Conservation (phyloP, 371 early-diverging fungal genomes). For the Coemansia linderi region DNA sequence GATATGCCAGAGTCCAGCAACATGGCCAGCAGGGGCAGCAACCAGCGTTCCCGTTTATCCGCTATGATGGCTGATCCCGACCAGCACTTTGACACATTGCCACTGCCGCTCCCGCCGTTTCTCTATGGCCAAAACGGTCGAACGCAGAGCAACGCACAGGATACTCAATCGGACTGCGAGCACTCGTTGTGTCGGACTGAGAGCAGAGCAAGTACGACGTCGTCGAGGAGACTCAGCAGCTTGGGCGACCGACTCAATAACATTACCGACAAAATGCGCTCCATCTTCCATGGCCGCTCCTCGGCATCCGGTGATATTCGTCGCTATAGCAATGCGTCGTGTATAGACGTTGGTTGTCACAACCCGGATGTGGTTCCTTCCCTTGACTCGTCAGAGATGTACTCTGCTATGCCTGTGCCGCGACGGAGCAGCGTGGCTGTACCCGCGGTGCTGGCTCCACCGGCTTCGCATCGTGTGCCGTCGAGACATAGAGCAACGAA, state of each 20-base stretch:
- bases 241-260: constrained; percentile 20
- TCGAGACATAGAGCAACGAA: constrained; percentile 6
- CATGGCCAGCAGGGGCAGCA: neutral
- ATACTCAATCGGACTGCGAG: constrained; percentile 8
- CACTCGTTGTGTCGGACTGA: neutral
- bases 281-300: constrained; percentile 28
- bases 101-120: neutral
- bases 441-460: neutral
- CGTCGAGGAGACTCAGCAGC: constrained; percentile 9
- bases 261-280: constrained; percentile 33
- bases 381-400: neutral
- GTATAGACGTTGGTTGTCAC: neutral
- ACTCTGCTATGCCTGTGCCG: neutral
- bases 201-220: neutral
- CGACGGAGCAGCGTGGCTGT: neutral
- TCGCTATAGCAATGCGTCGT: neutral
- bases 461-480: neutral
- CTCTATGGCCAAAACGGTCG: constrained; percentile 3
- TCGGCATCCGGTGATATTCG: neutral
- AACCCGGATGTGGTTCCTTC: neutral
- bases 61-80: constrained; percentile 5
- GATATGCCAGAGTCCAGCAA: neutral
- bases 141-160: constrained; percentile 22
- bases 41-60: constrained; percentile 10
- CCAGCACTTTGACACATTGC: neutral